These are phyloP conservation scores for Ailanthus altissimus DNA, from an alignment of 345 rosid genomes.

Conservation along the genomic window DNA sequence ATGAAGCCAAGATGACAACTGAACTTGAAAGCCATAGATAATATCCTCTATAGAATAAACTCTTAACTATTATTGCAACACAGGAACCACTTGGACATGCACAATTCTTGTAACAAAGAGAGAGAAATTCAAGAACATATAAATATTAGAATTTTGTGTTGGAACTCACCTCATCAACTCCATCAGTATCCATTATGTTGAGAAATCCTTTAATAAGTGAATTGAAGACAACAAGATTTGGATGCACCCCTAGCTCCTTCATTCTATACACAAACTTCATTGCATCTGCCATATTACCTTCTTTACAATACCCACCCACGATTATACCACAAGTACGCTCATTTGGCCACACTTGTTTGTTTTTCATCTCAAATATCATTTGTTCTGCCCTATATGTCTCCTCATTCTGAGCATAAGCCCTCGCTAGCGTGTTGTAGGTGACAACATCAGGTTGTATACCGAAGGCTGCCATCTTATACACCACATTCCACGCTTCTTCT, in stretches of 20 bases:
- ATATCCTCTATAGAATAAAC: background rate
- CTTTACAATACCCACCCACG: conserved; percentile 78
- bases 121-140: background rate
- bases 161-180: conserved; percentile 75
- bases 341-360: conserved; percentile 60
- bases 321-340: conserved; percentile 85
- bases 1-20: background rate
- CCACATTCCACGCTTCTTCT: conserved; percentile 75
- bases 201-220: conserved; percentile 85
- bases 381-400: conserved; percentile 71
- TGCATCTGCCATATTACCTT: conserved; percentile 78
- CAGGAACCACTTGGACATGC: background rate
- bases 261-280: conserved; percentile 68
- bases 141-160: background rate
- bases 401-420: conserved; percentile 64
- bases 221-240: conserved; percentile 82
- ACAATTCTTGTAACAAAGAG: background rate
- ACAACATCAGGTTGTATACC: conserved; percentile 79
- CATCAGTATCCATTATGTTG: conserved; percentile 52
- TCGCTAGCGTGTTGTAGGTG: conserved; percentile 77
- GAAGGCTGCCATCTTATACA: conserved; percentile 64
- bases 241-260: conserved; percentile 84
- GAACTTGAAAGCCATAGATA: background rate
- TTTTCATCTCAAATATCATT: conserved; percentile 71
- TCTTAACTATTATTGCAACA: background rate